These are phyloP conservation scores for Moesziomyces sp. DNA, from an alignment of 1,284 basidiomycete genomes.

Conservation along the genomic window DNA sequence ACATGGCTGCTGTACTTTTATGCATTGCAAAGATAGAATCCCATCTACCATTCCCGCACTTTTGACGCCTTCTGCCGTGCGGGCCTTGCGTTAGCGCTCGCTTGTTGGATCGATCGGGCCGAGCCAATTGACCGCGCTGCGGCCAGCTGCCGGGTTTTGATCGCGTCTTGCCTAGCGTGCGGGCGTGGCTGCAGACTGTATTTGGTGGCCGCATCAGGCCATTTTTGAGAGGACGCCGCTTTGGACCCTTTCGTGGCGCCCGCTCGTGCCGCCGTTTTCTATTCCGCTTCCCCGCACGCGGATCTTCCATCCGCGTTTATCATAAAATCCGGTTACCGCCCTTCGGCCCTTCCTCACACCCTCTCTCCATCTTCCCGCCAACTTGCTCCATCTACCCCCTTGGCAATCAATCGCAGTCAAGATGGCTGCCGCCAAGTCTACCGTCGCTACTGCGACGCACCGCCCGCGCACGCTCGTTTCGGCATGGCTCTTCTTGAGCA, in stretches of 20 bases:
- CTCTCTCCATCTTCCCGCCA: not conserved
- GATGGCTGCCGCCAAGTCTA: slow-evolving; percentile 15
- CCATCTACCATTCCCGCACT: not conserved
- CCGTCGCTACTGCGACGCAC: slow-evolving; percentile 17
- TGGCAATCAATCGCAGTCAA: not conserved
- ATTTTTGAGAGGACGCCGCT: slow-evolving; percentile 2
- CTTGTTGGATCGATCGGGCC: not conserved
- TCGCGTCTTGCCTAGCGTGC: not conserved
- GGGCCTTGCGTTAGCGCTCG: too few relatives aligned
- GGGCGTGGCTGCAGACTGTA: not conserved
- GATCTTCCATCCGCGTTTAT: not conserved
- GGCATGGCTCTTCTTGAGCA: slow-evolving; percentile 45
- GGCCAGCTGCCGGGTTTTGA: slow-evolving; percentile 11
- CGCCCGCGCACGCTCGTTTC: slow-evolving; percentile 33
- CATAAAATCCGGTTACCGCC: not conserved
- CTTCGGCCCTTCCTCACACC: not conserved
- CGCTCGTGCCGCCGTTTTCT: not conserved
- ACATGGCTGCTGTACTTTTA: slow-evolving; percentile 33
- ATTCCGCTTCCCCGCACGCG: slow-evolving; percentile 4
- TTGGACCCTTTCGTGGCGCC: not conserved
- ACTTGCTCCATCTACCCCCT: slow-evolving; percentile 7
- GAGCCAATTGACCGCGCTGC: not conserved
- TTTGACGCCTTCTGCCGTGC: not conserved
- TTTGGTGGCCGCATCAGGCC: slow-evolving; percentile 3
- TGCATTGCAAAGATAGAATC: slow-evolving; percentile 15